phyloP scores from a whole-genome alignment of 306 rosid genomes.

The Cercis canadensis region DNA sequence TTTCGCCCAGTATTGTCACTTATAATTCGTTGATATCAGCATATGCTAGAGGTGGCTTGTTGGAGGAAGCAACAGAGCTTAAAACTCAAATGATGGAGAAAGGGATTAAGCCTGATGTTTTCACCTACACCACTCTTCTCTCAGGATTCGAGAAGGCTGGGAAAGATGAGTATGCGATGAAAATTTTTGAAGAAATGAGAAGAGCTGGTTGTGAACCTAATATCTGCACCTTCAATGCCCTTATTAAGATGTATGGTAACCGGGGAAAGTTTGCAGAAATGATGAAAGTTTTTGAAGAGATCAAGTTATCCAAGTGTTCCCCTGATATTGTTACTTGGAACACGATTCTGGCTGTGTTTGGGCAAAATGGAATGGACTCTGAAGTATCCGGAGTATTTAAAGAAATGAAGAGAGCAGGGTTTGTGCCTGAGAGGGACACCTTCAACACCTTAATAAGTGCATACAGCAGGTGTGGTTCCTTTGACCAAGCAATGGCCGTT shows the following conservation, averaged over 20 bases:
- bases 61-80: conserved; percentile 70
- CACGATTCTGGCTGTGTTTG: conserved; percentile 90
- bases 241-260: conserved; percentile 93
- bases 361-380: conserved; percentile 83
- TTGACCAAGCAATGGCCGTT: conserved; percentile 81
- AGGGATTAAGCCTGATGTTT: conserved; percentile 85
- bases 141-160: conserved; percentile 85
- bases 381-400: conserved; percentile 83
- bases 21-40: conserved; percentile 89
- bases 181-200: conserved; percentile 72
- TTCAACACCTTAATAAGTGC: conserved; percentile 88
- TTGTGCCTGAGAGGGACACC: conserved; percentile 91
- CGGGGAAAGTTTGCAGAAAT: conserved; percentile 82
- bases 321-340: conserved; percentile 98
- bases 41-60: conserved; percentile 72
- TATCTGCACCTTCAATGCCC: conserved; percentile 85
- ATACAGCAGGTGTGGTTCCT: conserved; percentile 86
- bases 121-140: conserved; percentile 86
- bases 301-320: conserved; percentile 57
- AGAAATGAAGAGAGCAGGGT: conserved; percentile 97
- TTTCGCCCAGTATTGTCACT: conserved; percentile 65
- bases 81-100: conserved; percentile 74
- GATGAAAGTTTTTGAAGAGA: conserved; percentile 89
- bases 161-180: conserved; percentile 75
- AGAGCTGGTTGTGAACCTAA: conserved; percentile 76